phyloP scores from a whole-genome alignment of 257 asterid genomes.

The Orobanche coerulescens region DNA sequence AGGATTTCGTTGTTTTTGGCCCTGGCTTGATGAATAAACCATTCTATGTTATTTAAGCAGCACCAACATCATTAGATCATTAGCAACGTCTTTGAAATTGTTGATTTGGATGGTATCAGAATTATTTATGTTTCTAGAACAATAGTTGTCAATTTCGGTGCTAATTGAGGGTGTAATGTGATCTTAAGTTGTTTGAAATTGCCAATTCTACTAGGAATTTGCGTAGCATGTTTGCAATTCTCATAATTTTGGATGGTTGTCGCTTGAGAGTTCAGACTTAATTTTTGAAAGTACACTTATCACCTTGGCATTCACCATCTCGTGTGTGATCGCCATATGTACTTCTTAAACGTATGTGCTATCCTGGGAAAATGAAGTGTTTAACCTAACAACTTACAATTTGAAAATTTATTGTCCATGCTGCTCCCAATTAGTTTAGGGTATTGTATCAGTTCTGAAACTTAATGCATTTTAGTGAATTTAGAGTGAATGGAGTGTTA shows the following conservation, averaged over 20 bases:
- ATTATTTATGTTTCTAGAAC: not conserved
- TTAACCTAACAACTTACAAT: not conserved
- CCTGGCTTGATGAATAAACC: conserved; percentile 1
- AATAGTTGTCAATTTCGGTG: not conserved
- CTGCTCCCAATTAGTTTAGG: not conserved
- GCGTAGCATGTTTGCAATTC: not conserved
- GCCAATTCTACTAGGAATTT: not conserved
- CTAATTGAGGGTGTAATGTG: conserved; percentile 2
- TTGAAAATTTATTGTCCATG: not conserved
- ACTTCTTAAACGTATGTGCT: not conserved
- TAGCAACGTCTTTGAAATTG: not conserved
- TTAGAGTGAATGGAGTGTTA: not conserved
- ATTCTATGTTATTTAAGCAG: conserved; percentile 9
- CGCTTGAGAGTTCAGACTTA: not conserved
- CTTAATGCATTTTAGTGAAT: not conserved
- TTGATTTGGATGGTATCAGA: not conserved
- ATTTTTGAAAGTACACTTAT: not conserved
- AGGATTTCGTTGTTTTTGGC: not conserved
- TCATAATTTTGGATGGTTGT: not conserved
- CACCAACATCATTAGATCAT: not conserved
- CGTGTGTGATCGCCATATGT: not conserved
- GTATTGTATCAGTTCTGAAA: not conserved
- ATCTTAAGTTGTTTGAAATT: not conserved
- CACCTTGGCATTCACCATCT: not conserved
- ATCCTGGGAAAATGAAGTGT: not conserved